Evolutionary conservation across 345 rosid genomes (phyloP).

Genomic region (Ailanthus altissimus): DNA sequence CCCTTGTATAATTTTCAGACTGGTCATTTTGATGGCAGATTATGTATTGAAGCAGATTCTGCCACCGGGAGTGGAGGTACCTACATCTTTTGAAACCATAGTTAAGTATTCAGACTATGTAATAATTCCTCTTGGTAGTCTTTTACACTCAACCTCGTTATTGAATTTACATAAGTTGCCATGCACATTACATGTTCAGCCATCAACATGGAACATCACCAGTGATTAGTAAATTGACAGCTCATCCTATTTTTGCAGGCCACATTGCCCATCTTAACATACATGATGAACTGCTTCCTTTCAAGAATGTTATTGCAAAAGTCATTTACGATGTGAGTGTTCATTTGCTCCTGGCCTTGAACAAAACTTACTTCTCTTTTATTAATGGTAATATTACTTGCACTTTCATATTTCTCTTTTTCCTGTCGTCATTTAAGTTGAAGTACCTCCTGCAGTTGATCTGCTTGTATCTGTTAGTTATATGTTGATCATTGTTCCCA

Average conservation of each 20-base stretch:
- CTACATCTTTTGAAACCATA: conserved; percentile 95
- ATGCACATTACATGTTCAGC: background rate
- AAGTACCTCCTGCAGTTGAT: background rate
- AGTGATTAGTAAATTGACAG: conserved; percentile 23
- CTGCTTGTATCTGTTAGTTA: background rate
- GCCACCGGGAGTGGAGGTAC: conserved; percentile 86
- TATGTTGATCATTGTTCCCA: conserved; percentile 8
- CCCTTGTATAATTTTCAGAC: conserved; percentile 18
- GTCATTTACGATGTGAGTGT: conserved; percentile 85
- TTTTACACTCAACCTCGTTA: background rate
- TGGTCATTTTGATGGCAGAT: conserved; percentile 47
- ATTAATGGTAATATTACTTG: background rate
- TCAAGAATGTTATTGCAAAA: conserved; percentile 83
- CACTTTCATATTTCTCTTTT: background rate
- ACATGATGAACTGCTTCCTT: conserved; percentile 78
- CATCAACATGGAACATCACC: conserved; percentile 3
- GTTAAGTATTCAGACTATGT: conserved; percentile 54
- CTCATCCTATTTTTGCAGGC: conserved; percentile 55
- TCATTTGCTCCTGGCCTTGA: conserved; percentile 21
- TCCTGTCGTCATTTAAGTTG: background rate
- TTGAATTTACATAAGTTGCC: background rate
- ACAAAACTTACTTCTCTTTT: conserved; percentile 11
- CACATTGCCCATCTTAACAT: conserved; percentile 92
- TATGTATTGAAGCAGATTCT: conserved; percentile 84
- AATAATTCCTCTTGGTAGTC: conserved; percentile 10